Evolutionary conservation across 495 filamentous ascomycete genomes (phyloP).

Genomic region (Aspergillus indologenus): DNA sequence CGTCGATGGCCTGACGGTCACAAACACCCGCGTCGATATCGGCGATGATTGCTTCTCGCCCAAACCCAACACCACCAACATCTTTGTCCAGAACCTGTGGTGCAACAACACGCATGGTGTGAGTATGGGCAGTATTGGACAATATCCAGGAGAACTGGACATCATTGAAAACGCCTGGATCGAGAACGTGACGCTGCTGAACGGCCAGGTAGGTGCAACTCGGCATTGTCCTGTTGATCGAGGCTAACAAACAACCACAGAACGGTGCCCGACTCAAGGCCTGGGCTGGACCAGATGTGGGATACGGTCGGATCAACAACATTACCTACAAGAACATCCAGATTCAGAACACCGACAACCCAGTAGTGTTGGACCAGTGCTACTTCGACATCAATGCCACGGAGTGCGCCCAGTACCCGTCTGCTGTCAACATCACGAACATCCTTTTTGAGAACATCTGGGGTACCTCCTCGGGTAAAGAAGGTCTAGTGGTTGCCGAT

Average conservation of each 20-base stretch:
- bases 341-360: slow-evolving; percentile 52
- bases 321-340: slow-evolving; percentile 57
- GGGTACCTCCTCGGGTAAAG: slow-evolving; percentile 50
- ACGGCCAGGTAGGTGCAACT: slow-evolving; percentile 37
- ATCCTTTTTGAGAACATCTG: slow-evolving; percentile 53
- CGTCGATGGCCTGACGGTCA: slow-evolving; percentile 46
- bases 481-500: slow-evolving; percentile 47
- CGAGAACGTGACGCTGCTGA: slow-evolving; percentile 55
- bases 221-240: background rate
- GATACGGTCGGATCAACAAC: slow-evolving; percentile 57
- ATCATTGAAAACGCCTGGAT: slow-evolving; percentile 53
- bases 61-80: slow-evolving; percentile 56
- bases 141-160: slow-evolving; percentile 51
- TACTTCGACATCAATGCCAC: slow-evolving; percentile 55
- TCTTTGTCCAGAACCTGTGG: slow-evolving; percentile 56
- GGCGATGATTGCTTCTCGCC: slow-evolving; percentile 61
- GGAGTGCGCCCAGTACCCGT: slow-evolving; percentile 49
- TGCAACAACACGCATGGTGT: slow-evolving; percentile 59
- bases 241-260: slow-evolving; percentile 21
- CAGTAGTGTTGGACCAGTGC: slow-evolving; percentile 54
- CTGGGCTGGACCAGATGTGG: slow-evolving; percentile 50
- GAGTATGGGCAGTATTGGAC: slow-evolving; percentile 56
- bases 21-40: slow-evolving; percentile 49
- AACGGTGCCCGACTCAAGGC: slow-evolving; percentile 56
- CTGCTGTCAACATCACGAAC: slow-evolving; percentile 53